Base-by-base conservation (phyloP, 2,329 filamentous ascomycete species). In the Paecilomyces sp. region DNA sequence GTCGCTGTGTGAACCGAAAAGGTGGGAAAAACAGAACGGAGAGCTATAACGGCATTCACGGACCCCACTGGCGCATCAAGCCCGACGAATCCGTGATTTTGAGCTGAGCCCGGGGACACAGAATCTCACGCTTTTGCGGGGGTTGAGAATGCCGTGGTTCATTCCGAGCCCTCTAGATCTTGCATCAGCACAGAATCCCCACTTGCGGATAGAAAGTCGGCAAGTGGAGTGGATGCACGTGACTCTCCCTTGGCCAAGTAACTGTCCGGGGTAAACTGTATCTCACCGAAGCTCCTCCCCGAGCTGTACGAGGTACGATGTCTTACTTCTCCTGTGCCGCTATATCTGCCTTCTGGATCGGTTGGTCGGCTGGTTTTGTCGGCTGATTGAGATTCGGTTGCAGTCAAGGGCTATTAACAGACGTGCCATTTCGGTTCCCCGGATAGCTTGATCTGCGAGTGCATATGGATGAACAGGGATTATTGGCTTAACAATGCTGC, bases 11-110 rank as follows among this genome's bases (percentile, higher is more conserved):
- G 41, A 15, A 6, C 41, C 41, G 41, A 47, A 47, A 9, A 47
- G n/a, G 15, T 15, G 59, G 58, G 53, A 51, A 22, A 56, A 56
- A 59, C 13, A 25, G 52, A 54, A 66, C 68, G 70, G 70, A 63
- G 69, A 66, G 52, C 63, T 67, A 69, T 61, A 66, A 70, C 71
- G 71, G 71, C 71, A 74, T 67, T 73, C 67, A 68, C 61, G 6
- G 57, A 18, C 41, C 18, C 41, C 41, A 47, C 41, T 8, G n/a
- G 18, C 41, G 7, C 8, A 22, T 18, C 41, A 47, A 47, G 15
- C n/a, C 15, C 41, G n/a, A 47, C 41, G 41, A 47, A 47, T 47
- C 41, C 15, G 2, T 47, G 41, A 47, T 18, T 47, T 18, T 47
- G 41, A 18, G 8, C n/a, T 47, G 67, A 65, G 68, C 68, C 61